phyloP scores from a whole-genome alignment of 441 rosid species.

The Erodium texanum region DNA sequence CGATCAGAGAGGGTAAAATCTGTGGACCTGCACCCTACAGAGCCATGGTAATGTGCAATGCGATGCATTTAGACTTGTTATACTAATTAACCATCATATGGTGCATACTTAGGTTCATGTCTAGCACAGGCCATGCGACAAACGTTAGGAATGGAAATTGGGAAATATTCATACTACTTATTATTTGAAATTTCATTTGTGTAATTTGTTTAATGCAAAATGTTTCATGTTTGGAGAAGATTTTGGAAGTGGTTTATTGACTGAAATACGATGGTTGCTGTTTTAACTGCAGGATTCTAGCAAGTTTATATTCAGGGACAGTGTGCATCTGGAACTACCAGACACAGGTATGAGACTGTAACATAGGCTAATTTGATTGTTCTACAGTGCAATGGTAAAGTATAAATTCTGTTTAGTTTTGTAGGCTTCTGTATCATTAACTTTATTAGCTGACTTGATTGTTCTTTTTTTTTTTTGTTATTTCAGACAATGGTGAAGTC shows the following conservation, averaged over 20 bases:
- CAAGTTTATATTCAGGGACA: conserved; percentile 70
- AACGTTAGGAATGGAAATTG: neutral
- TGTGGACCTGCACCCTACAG: conserved; percentile 77
- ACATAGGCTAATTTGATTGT: neutral
- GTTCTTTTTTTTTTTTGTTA: conserved; percentile 19
- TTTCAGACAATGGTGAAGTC: conserved; percentile 49
- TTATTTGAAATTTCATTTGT: neutral
- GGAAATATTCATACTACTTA: neutral
- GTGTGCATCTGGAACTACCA: conserved; percentile 74
- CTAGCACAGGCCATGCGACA: neutral
- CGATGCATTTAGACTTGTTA: neutral
- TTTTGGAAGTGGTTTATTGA: neutral
- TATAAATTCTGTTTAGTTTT: neutral
- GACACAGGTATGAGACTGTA: conserved; percentile 42
- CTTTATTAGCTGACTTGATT: conserved; percentile 19
- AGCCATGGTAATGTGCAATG: conserved; percentile 61
- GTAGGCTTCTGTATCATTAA: neutral
- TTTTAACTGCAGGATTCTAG: conserved; percentile 46
- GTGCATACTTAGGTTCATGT: no score
- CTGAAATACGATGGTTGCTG: conserved; percentile 3
- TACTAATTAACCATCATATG: no score
- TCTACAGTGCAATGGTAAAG: neutral
- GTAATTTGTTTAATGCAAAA: neutral
- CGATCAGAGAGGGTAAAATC: conserved; percentile 82
- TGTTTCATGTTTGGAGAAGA: neutral